Base-by-base conservation (phyloP, 805 yeast genomes). In the Saccharomyces mikatae region DNA sequence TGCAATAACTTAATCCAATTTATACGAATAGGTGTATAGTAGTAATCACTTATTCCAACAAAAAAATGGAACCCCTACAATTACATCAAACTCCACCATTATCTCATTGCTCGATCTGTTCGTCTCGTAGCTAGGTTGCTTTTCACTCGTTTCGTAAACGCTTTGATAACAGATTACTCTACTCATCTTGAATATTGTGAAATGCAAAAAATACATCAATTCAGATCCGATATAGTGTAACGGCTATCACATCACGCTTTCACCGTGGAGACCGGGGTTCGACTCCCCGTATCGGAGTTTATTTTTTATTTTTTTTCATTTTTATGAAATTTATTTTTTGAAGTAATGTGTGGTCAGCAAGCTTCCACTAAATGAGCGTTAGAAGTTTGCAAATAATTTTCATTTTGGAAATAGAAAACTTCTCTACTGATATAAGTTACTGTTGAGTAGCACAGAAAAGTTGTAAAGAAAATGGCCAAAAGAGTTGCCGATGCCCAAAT, bases 401-500 rank as follows among this genome's bases (percentile, higher is more conserved):
- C 28, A 5, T 6, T 22, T 6, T 17, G 10, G 17, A 3, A 9
- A 9, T 10, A 36, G 24, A 22, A 17, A 17, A 36, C 17, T 9
- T 9, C 13, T 24, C 22, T 29, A 31, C 26, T 51, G 13, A 26
- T 21, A 13, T 13, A 14, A 46, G 5, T 4, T 22, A 22, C 17
- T 17, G 24, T 2, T 11, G 17, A 36, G 13, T 5, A 17, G 17
- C 44, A 9, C 44, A 36, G 2, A 11, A 47, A 28, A 41, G 31
- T 32, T 14, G 13, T 31, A 5, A 30, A 26, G 29, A 50, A 47
- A 26, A 82, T 82, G 87, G 77, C 84, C 2, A 89, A 89, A 68
- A 78, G 96, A 71, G 72, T 77, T 53, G 89, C 90, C 22, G 79
- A 75, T 51, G 69, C 74, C 22, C 96, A 89, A 68, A 73, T 88